Evolutionary conservation across 306 rosid species (phyloP).

Genomic region (Delonix regia): DNA sequence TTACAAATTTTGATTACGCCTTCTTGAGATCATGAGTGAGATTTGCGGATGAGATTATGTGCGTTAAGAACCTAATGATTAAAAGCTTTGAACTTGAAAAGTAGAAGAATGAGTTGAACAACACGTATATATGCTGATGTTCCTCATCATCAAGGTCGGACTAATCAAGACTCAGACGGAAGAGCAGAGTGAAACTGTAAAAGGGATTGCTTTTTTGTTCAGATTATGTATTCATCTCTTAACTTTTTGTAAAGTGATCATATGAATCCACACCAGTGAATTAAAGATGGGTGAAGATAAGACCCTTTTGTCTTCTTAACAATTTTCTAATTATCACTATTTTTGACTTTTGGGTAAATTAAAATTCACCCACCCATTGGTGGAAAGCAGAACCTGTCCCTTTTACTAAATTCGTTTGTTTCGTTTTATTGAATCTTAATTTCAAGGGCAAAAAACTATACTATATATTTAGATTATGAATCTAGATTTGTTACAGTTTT

Average conservation of each 20-base stretch:
- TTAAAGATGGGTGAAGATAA: constrained; percentile 26
- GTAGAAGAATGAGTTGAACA: constrained; percentile 33
- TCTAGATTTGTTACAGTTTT: no score
- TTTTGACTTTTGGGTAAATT: not conserved
- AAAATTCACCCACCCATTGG: not conserved
- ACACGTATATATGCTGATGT: constrained; percentile 34
- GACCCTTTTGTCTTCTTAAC: constrained; percentile 2
- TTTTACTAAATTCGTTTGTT: no score
- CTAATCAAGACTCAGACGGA: constrained; percentile 41
- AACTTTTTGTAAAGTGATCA: constrained; percentile 45
- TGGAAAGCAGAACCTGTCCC: not conserved
- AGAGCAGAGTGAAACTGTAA: constrained; percentile 12
- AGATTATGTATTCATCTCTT: constrained; percentile 50
- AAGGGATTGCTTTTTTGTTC: constrained; percentile 40
- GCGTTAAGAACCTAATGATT: constrained; percentile 47
- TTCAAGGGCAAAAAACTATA: no score
- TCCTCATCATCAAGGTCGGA: constrained; percentile 31
- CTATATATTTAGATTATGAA: no score
- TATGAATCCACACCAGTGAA: constrained; percentile 19
- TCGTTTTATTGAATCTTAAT: not conserved
- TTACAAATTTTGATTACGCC: constrained; percentile 22
- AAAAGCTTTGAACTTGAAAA: constrained; percentile 37
- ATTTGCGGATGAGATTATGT: not conserved
- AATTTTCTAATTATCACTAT: not conserved
- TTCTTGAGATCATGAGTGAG: constrained; percentile 25